Evolutionary conservation across 2,329 filamentous ascomycete genomes (phyloP), one percentile per base, ranked within the genome.

Genomic region (Pseudocercospora eumusae): DNA sequence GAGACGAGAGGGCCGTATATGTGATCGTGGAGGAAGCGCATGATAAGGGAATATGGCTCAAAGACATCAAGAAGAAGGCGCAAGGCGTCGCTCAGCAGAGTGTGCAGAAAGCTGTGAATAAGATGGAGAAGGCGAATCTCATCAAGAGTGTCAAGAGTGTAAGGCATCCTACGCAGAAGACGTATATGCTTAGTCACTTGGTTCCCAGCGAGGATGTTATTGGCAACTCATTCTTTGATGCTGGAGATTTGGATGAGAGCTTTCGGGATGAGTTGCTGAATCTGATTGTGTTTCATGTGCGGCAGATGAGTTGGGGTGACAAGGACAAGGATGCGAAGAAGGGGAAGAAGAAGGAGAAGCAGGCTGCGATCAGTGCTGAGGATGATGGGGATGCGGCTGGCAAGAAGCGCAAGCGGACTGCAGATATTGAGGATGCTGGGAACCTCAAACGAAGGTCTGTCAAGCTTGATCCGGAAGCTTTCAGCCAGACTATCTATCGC

Each of bases 161-260:
- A 77, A 92, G 96, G 78, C 88, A 90, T 73, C 91, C 92, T 27
- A 90, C 88, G 68, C 90, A 95, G 74, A 96, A 96, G 79, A 96
- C 96, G 84, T 99, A 95, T 82, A 96, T 99, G 83, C 88, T 96
- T 72, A 86, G 88, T 58, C 88, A 88, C 65, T 84, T 99, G 64
- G 86, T 87, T 10, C 93, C 95, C 0, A 91, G 89, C 58, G 93
- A 97, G 65, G 90, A 95, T 64, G 91, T 96, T 52, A 96, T 92
- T 0, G 95, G 95, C 53, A 95, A 95, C 1, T 90, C 92, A 8
- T 99, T 93, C 91, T 97, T 95, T 75, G 93, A 91, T 7, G 92
- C 96, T 66, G 91, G 92, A 57, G 90, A 93, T 67, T 84, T 98
- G 11, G 95, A 99, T 76, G 88, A 90, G 66, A 90, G 89, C 62